Evolutionary conservation across 2,329 filamentous ascomycete species (phyloP), one percentile per base, ranked within the genome.

Genomic region (Fusarium solani-melongenae): DNA sequence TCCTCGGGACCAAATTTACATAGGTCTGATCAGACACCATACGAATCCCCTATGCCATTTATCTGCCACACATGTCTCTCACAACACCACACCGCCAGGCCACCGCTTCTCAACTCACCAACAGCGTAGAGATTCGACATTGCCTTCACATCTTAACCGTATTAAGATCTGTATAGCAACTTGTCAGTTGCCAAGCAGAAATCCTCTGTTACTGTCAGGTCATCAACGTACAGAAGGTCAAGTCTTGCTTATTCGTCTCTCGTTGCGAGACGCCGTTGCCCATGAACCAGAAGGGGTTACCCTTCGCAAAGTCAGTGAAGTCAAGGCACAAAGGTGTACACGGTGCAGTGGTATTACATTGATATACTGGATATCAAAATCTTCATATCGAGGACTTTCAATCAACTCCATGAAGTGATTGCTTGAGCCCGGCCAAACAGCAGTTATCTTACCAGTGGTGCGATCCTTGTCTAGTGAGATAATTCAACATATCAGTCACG

Each of bases 391-490:
- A n/a, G 58, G 58, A 24, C 20, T 61, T 15, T 61, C 38, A 46
- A 61, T 49, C 39, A 61, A 46, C n/a, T 61, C 39, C 58, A 61
- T 61, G 20, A 49, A 61, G 29, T 61, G 39, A 24, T 46, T 61
- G 20, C 58, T 61, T 6, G 39, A 61, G 24, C 39, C 58, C 34
- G 58, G 58, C 58, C 58, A 61, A 20, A 61, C 39, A 17, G 58
- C 58, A 51, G 24, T 38, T 17, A 61, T 41, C 22, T 41, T 27
- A 12, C 41, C 58, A 6, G 58, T 49, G 27, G n/a, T 11, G 8
- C 39, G 39, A 22, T 61, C 58, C n/a, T 46, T 61, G 31, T 61
- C 58, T 51, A 34, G 10, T 15, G 4, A 27, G 6, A 11, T 38
- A 31, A 31, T 31, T 36, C n/a, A 51, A n/a, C 27, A 38, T 20